Conservation (phyloP, 257 asterid genomes). For the Thymus mandschuricus region DNA sequence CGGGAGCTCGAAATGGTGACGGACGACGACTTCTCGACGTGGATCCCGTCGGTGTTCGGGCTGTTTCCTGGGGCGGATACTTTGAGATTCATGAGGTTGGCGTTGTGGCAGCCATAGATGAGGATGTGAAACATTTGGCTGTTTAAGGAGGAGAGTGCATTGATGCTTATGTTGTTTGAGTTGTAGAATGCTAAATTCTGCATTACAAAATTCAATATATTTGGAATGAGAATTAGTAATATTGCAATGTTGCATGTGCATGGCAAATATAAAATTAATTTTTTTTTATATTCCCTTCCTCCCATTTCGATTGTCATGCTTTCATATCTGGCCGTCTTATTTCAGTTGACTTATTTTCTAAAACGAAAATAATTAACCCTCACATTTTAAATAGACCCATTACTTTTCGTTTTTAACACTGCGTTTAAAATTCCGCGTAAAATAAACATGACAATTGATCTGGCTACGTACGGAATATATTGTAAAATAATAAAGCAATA, state of each 20-base stretch:
- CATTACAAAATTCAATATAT: not conserved
- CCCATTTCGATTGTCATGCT: too few relatives aligned
- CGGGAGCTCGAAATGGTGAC: constrained; percentile 46
- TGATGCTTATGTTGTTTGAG: constrained; percentile 46
- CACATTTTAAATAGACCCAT: too few relatives aligned
- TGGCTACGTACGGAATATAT: too few relatives aligned
- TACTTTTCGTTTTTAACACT: too few relatives aligned
- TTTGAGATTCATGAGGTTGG: constrained; percentile 37
- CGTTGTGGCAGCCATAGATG: constrained; percentile 45
- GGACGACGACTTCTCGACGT: constrained; percentile 40
- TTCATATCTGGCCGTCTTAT: too few relatives aligned
- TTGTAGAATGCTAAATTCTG: constrained; percentile 57
- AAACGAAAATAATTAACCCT: too few relatives aligned
- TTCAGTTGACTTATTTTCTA: too few relatives aligned
- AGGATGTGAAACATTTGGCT: constrained; percentile 64
- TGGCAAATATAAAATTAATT: too few relatives aligned
- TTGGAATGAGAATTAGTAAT: not conserved
- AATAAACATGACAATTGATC: too few relatives aligned
- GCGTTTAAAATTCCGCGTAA: too few relatives aligned
- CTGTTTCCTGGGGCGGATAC: constrained; percentile 52
- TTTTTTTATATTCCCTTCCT: too few relatives aligned
- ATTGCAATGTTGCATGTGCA: not conserved
- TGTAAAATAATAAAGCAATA: too few relatives aligned
- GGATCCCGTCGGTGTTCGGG: constrained; percentile 73
- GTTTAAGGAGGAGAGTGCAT: constrained; percentile 49